Percentiles rank a stretch among this genome's conserved stretches.
These are phyloP conservation scores for Phytophthora pini DNA, from an alignment of 352 stramenopile genomes.

Conservation along the genomic window DNA sequence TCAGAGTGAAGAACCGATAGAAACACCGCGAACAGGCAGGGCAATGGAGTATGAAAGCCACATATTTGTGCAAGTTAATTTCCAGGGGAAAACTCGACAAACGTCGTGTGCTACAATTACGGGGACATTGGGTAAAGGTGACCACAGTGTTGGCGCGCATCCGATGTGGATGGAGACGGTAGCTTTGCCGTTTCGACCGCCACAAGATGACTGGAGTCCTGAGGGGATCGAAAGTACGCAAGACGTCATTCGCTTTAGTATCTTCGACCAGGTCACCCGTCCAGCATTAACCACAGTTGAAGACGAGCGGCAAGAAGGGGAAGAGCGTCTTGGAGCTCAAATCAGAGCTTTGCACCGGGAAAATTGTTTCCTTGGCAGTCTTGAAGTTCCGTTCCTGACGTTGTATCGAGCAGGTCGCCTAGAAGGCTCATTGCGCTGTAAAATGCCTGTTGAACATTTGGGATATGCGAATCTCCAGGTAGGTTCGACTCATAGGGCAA, in stretches of 20 bases:
- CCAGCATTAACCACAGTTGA: slow-evolving; percentile 16
- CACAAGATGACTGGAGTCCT: slow-evolving; percentile 83
- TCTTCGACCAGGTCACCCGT: slow-evolving; percentile 91
- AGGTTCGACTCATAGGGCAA: background rate
- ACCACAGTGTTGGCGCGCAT: slow-evolving; percentile 28
- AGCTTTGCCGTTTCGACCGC: slow-evolving; percentile 85
- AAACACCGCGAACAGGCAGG: slow-evolving; percentile 15
- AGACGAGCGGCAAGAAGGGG: slow-evolving; percentile 43
- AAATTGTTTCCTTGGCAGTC: slow-evolving; percentile 82
- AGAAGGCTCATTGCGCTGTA: slow-evolving; percentile 82
- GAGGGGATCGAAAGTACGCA: slow-evolving; percentile 67
- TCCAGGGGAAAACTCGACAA: slow-evolving; percentile 78
- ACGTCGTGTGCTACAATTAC: slow-evolving; percentile 54
- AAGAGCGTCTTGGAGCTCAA: slow-evolving; percentile 25
- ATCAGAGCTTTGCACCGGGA: slow-evolving; percentile 66
- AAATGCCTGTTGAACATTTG: slow-evolving; percentile 84
- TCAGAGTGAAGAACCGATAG: slow-evolving; percentile 18
- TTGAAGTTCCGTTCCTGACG: slow-evolving; percentile 90
- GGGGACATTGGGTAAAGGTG: slow-evolving; percentile 10
- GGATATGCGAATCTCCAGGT: slow-evolving; percentile 75
- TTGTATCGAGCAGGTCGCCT: slow-evolving; percentile 83
- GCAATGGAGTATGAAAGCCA: slow-evolving; percentile 49
- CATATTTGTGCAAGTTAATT: slow-evolving; percentile 84
- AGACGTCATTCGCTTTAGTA: slow-evolving; percentile 82
- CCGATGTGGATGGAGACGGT: slow-evolving; percentile 95